Evolutionary conservation across 768 basidiomycete species (phyloP), one percentile per base, ranked within the genome.

Genomic region (Mycena crocata): DNA sequence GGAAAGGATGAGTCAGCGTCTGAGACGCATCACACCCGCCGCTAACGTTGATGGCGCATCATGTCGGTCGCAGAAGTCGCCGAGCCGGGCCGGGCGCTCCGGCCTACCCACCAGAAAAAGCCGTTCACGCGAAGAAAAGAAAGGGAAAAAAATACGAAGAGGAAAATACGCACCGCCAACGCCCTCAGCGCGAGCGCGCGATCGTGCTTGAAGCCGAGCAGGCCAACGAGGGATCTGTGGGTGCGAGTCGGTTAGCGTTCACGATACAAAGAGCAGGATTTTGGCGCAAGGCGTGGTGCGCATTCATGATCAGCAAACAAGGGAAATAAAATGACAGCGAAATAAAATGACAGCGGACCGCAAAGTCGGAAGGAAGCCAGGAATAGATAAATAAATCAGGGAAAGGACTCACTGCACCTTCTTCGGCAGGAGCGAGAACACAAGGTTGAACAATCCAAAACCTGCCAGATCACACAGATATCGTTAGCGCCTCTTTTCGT

Each of bases 131-230:
- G 3, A 49, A 35, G 4, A 15, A 19, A 10, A 50, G n/a, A 31
- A 3, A 48, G 30, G 26, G 30, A 3, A 28, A 50, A 49, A 37
- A 37, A 37, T 13, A 17, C 35, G n/a, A 39, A 32, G 8, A 40
- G 1, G 24, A 34, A 42, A 37, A 37, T 14, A 66, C 64, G 57
- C 21, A 94, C 86, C 0, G 89, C 85, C 3, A 94, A 81, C 0
- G 93, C 90, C 49, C 84, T 85, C 24, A 94, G 80, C 0, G 91
- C 93, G 0, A 92, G 80, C 59, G 83, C 84, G 28, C 92, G 80
- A 72, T 94, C 91, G 60, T 91, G 85, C 57, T 90, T 88, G 79
- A 90, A 94, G 0, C 93, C 93, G 21, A 94, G 81, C 72, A 93
- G 86, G 19, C 93, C 92, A 1, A 93, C 91, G 2, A 94, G 81